Conservation (phyloP, 1,284 basidiomycete genomes). For the Cryptococcus sp. region DNA sequence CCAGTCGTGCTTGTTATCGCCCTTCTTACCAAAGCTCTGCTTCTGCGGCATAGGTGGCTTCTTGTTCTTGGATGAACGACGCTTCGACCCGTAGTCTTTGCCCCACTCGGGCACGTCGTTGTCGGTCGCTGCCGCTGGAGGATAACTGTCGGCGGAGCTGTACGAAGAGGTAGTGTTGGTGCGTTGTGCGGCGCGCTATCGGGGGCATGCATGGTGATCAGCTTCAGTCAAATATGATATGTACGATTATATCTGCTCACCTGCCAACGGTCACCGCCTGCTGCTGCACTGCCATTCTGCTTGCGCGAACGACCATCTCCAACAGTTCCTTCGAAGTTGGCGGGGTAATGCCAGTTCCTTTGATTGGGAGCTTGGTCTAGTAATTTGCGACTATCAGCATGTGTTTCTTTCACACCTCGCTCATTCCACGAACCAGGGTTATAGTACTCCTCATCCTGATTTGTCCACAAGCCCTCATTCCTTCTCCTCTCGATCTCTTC, state of each 20-base stretch:
- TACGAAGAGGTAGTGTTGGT: constrained; percentile 22
- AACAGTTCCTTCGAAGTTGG: constrained; percentile 54
- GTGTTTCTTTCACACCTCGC: neutral
- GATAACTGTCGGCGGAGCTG: constrained; percentile 27
- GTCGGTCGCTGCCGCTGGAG: constrained; percentile 41
- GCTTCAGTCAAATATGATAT: neutral
- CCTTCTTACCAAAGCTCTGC: constrained; percentile 9
- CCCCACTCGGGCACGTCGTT: constrained; percentile 56
- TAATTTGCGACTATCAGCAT: neutral
- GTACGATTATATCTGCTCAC: constrained; percentile 9
- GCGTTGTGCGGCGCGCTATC: constrained; percentile 30
- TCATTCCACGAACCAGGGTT: constrained; percentile 43
- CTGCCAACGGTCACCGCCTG: constrained; percentile 35
- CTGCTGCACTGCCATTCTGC: constrained; percentile 17
- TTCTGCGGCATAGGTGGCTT: constrained; percentile 15
- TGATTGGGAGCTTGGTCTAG: constrained; percentile 52
- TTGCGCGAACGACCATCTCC: constrained; percentile 33
- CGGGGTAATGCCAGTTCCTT: constrained; percentile 53
- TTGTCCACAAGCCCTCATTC: constrained; percentile 48
- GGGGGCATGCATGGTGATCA: neutral
- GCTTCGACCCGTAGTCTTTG: constrained; percentile 50
- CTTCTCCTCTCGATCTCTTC: constrained; percentile 31
- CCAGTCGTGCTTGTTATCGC: constrained; percentile 16
- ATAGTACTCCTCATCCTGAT: constrained; percentile 52
- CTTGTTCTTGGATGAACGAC: constrained; percentile 28